Base-by-base conservation (phyloP, 495 filamentous ascomycete species). In the Xylaria intraflava region DNA sequence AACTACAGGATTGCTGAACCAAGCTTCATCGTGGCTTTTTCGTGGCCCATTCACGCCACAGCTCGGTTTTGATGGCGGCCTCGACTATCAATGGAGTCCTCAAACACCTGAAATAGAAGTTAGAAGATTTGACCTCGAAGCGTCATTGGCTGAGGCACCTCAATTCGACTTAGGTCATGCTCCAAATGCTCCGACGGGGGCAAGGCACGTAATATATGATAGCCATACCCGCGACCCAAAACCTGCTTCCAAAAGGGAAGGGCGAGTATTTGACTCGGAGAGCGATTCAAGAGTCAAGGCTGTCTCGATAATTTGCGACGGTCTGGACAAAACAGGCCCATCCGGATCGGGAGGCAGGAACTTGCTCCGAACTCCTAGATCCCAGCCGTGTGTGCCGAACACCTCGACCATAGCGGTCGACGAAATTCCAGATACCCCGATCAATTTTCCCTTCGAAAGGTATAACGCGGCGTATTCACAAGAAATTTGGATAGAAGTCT, bases 51-150 rank as follows among this genome's bases (percentile, higher is more conserved):
- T 68, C 22, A 68, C 65, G 1, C 65, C 65, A 0, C 62, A 68
- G 46, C 59, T 68, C 29, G 57, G 61, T 1, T 68, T 65, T 53
- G 65, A 68, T 41, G 65, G 65, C 23, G 62, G 65, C 6, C 40
- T 65, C 19, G 65, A 66, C 44, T 68, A 64, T 46, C 60, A 38
- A 65, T 66, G 57, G 77, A 58, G 7, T n/a, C 45, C 43, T 33
- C 46, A 42, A 20, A 50, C 60, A 14, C 20, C 58, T 19, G 49
- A 12, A 8, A 40, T 59, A 16, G 47, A 38, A 14, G 41, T 49
- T 11, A 56, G 49, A 16, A 47, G 60, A 29, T 64, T 58, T 11
- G 56, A 66, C 29, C 2, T 54, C 5, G 46, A 54, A 24, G 45
- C 42, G 26, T 39, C 53, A 3, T 17, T n/a, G 9, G 38, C 53